Percentiles rank a stretch among this genome's conserved stretches.
phyloP scores from a whole-genome alignment of 2,329 filamentous ascomycete genomes.

The Monosporascus sp. region DNA sequence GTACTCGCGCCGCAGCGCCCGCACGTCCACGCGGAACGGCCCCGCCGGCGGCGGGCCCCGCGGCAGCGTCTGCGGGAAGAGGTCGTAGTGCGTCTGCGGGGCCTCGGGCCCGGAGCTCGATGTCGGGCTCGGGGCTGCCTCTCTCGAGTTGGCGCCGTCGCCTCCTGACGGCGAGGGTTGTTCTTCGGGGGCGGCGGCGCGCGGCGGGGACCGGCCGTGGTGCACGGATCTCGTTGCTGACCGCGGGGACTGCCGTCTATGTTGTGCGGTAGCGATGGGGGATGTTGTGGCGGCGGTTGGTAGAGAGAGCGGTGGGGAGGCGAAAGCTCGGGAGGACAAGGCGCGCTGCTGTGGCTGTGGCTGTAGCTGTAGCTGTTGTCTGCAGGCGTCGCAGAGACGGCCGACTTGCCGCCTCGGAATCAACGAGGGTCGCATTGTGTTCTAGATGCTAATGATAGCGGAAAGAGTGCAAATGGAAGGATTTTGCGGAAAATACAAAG shows the following conservation, averaged over 20 bases:
- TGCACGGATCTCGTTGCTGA: not conserved
- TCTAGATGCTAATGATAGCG: too few species aligned
- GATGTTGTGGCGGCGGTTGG: not conserved
- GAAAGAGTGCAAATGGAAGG: not conserved
- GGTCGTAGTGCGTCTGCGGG: conserved; percentile 66
- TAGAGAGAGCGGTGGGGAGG: not conserved
- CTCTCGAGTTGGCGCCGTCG: not conserved
- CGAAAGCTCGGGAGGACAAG: not conserved
- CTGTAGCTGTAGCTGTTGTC: conserved; percentile 12
- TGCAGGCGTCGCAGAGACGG: conserved; percentile 25
- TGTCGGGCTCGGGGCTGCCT: not conserved
- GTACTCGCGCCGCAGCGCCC: conserved; percentile 75
- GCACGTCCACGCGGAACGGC: conserved; percentile 68
- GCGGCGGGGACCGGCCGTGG: not conserved
- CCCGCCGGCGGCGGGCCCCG: conserved; percentile 71
- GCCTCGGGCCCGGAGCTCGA: not conserved
- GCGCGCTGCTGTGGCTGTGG: not conserved
- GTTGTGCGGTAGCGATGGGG: not conserved
- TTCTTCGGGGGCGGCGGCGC: not conserved
- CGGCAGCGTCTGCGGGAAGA: conserved; percentile 80
- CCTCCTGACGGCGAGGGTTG: not conserved
- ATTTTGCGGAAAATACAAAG: too few species aligned
- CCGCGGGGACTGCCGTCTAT: too few species aligned
- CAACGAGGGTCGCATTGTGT: conserved; percentile 19
- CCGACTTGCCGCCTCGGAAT: conserved; percentile 12